Base-by-base conservation (phyloP, 768 basidiomycete genomes). In the Pholiota molesta region DNA sequence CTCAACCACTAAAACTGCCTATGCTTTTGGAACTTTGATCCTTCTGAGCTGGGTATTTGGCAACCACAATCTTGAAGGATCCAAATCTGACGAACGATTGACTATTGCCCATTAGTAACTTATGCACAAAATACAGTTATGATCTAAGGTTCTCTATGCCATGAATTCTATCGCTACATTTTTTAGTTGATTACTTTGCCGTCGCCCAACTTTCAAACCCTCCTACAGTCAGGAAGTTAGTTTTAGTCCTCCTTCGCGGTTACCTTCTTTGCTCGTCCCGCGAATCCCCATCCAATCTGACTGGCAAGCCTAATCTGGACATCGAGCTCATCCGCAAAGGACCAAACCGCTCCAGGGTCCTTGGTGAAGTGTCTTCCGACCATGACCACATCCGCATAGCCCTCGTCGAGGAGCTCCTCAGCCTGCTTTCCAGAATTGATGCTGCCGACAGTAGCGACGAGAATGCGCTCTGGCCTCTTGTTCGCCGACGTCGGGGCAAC, bases 351-450 rank as follows among this genome's bases (percentile, higher is more conserved):
- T 0, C 80, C 82, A 0, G 87, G 88, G 65, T 89, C 83, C 75
- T 84, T 85, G 72, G 83, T 81, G 77, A 89, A 88, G 55, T 79
- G 77, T 42, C 84, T 71, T 21, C 83, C 85, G 13, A 84, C 78
- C 51, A 81, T 62, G 5, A 90, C 73, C 3, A 84, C 82, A 66
- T 94, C 90, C 0, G 87, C 86, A 58, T 83, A 74, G 5, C 79
- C 86, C 14, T 80, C 71, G 56, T 87, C 81, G 3, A 92, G 71
- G 19, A 89, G 77, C 11, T 77, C 76, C 68, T 90, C 83, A 0
- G 88, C 87, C 31, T 85, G 75, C n/a, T 75, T 72, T 1, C 84
- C 84, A 16, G 77, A 76, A 0, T 78, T 83, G 65, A 92, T 86
- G 9, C 80, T 75, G 1, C 90, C 90, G 4, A 80, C 78, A 1